Percentiles rank a stretch among this genome's conserved stretches.
phyloP scores from a whole-genome alignment of 345 rosid genomes.

The Bretschneidera sinensis region DNA sequence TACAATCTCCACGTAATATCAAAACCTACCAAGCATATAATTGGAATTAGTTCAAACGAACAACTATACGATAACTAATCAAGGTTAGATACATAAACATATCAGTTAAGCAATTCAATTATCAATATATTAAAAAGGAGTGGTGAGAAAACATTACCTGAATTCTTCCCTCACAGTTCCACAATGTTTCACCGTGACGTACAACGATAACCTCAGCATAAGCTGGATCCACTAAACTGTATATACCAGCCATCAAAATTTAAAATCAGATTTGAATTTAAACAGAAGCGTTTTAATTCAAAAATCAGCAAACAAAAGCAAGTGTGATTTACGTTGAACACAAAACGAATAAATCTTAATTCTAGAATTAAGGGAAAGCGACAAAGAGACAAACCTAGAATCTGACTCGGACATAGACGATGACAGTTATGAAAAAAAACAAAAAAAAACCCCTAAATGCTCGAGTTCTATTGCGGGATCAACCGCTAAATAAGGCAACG shows the following conservation, averaged over 20 bases:
- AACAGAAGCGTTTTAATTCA: too few relatives aligned
- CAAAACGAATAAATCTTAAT: not conserved
- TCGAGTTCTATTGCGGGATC: too few relatives aligned
- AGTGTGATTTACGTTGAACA: not conserved
- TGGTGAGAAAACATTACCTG: slow-evolving; percentile 34
- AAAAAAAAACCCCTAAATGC: too few relatives aligned
- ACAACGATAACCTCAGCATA: slow-evolving; percentile 67
- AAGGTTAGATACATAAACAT: not conserved
- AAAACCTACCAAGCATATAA: not conserved
- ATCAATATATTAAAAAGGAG: too few relatives aligned
- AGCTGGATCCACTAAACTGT: slow-evolving; percentile 25
- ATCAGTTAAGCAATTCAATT: not conserved
- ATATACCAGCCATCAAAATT: not conserved
- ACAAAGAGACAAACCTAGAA: slow-evolving; percentile 14
- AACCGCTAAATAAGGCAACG: too few relatives aligned
- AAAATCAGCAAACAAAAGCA: not conserved
- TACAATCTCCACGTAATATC: not conserved
- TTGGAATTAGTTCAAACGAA: not conserved
- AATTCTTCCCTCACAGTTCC: slow-evolving; percentile 69
- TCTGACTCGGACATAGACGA: slow-evolving; percentile 23
- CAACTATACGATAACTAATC: not conserved
- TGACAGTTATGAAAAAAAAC: too few relatives aligned
- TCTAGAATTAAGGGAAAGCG: not conserved
- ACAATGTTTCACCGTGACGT: slow-evolving; percentile 79
- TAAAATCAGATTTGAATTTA: not conserved